phyloP scores from a whole-genome alignment of 2,329 filamentous ascomycete species.

The Cladosporium cucumerinum region DNA sequence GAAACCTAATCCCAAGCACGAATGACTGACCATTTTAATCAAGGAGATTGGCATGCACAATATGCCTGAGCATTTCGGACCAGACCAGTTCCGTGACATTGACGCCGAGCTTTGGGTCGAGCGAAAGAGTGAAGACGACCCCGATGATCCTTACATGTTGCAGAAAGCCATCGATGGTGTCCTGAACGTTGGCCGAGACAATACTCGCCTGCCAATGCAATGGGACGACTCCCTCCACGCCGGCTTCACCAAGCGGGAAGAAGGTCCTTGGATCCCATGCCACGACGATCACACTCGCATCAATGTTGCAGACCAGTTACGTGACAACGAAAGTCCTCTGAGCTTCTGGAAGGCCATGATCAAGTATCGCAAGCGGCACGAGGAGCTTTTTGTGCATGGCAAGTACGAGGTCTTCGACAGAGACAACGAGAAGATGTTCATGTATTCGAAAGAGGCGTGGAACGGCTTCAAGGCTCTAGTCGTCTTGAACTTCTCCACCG shows the following conservation, averaged over 20 bases:
- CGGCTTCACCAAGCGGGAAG: conserved; percentile 58
- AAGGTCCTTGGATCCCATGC: conserved; percentile 66
- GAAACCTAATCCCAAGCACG: not conserved
- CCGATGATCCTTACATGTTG: conserved; percentile 26
- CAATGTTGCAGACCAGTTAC: conserved; percentile 59
- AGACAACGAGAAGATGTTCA: conserved; percentile 54
- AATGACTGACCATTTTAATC: not conserved
- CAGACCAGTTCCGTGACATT: conserved; percentile 12
- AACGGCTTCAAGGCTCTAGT: conserved; percentile 34
- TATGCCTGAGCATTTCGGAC: conserved; percentile 56
- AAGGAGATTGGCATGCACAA: conserved; percentile 64
- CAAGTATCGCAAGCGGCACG: conserved; percentile 56
- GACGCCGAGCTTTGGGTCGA: conserved; percentile 40
- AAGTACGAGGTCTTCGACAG: conserved; percentile 56
- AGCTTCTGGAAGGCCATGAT: conserved; percentile 57
- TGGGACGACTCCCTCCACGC: conserved; percentile 60
- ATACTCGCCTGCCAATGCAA: conserved; percentile 69
- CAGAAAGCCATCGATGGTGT: conserved; percentile 45
- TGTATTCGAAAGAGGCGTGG: conserved; percentile 38
- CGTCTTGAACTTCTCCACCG: conserved; percentile 40
- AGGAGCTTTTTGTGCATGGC: conserved; percentile 66
- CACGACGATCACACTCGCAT: conserved; percentile 59
- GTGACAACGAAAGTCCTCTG: conserved; percentile 53
- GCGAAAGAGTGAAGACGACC: conserved; percentile 63
- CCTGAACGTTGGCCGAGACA: conserved; percentile 63